These are phyloP conservation scores for Ophiocytium majus DNA, from an alignment of 352 stramenopile genomes.

Conservation along the genomic window DNA sequence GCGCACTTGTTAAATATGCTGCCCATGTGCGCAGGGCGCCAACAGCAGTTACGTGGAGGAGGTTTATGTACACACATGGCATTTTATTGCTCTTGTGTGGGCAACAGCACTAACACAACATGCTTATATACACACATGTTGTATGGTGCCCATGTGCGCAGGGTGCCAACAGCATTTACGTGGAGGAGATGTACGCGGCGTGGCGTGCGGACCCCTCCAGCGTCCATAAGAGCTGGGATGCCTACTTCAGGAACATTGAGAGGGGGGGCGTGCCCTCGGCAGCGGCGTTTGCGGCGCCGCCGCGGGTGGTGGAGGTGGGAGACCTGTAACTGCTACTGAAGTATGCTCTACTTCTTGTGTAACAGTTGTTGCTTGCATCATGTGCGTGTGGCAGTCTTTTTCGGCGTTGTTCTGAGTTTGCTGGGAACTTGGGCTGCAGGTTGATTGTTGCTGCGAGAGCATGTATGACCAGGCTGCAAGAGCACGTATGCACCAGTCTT, in stretches of 20 bases:
- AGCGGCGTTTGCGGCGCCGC: slow-evolving; percentile 40
- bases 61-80: too few relatives aligned
- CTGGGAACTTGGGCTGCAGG: too few relatives aligned
- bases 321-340: too few relatives aligned
- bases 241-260: slow-evolving; percentile 61
- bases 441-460: too few relatives aligned
- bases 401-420: too few relatives aligned
- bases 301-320: slow-evolving; percentile 46
- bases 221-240: slow-evolving; percentile 65
- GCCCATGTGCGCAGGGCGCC: slow-evolving; percentile 61
- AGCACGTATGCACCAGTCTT: too few relatives aligned
- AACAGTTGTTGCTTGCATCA: too few relatives aligned
- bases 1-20: background rate
- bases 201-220: slow-evolving; percentile 83
- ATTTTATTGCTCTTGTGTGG: too few relatives aligned
- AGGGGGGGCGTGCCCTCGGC: slow-evolving; percentile 31
- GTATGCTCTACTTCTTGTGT: too few relatives aligned
- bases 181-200: slow-evolving; percentile 93
- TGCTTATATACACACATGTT: slow-evolving; percentile 5
- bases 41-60: slow-evolving; percentile 94
- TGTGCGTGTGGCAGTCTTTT: too few relatives aligned
- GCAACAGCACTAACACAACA: too few relatives aligned
- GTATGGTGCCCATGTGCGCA: background rate
- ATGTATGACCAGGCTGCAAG: too few relatives aligned
- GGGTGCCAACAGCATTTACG: slow-evolving; percentile 88